A percentile compares a stretch with the other conserved stretches of the same genome.
Conservation (phyloP, 768 basidiomycete species). For the Amanita jacksonii region DNA sequence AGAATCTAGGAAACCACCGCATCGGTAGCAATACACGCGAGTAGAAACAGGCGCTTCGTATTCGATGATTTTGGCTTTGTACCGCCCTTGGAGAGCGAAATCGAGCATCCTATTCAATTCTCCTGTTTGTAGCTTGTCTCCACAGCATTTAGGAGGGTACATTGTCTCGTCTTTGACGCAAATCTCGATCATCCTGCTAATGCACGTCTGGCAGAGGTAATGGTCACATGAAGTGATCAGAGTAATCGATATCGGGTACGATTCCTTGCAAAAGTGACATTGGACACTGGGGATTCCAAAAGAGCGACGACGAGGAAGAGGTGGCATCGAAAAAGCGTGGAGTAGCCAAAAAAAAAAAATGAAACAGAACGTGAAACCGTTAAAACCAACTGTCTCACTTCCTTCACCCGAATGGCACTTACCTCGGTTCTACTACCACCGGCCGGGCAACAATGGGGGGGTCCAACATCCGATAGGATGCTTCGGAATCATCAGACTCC, state of each 20-base stretch:
- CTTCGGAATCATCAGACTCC: too few relatives aligned
- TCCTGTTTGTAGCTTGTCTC: slow-evolving; percentile 11
- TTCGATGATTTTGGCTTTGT: neutral
- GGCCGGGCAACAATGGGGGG: too few relatives aligned
- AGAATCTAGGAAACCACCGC: slow-evolving; percentile 3
- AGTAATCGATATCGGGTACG: slow-evolving; percentile 12
- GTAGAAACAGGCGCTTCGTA: slow-evolving; percentile 3
- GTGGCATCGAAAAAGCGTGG: neutral
- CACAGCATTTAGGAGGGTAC: slow-evolving; percentile 44
- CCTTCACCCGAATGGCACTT: too few relatives aligned
- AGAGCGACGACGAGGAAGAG: neutral
- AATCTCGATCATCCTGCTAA: slow-evolving; percentile 29
- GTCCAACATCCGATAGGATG: too few relatives aligned
- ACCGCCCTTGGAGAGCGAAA: neutral
- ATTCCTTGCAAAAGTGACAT: slow-evolving; percentile 36
- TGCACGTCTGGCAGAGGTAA: slow-evolving; percentile 36
- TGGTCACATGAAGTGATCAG: slow-evolving; percentile 37
- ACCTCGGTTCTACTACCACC: slow-evolving; percentile 2
- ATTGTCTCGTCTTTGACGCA: slow-evolving; percentile 41
- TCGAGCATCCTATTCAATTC: slow-evolving; percentile 8
- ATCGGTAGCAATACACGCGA: slow-evolving; percentile 7
- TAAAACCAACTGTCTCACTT: neutral
- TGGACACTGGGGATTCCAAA: slow-evolving; percentile 16
- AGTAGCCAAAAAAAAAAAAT: neutral
- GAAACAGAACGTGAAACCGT: neutral